phyloP scores from a whole-genome alignment of 129 eudicot genomes.

The Dittrichia graveolens region DNA sequence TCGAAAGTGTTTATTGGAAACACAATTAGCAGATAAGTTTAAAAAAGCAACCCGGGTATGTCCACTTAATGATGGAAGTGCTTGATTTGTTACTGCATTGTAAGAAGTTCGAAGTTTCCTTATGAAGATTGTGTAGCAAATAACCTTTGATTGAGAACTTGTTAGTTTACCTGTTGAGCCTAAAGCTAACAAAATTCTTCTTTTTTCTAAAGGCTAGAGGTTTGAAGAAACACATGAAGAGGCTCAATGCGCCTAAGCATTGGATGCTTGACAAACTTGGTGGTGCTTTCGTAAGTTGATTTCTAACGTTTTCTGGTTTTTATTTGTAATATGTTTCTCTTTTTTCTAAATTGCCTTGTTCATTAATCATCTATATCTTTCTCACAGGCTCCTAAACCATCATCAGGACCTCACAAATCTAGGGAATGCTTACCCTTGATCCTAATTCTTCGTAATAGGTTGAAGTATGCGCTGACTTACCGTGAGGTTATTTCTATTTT shows the following conservation, averaged over 20 bases:
- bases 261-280: slow-evolving; percentile 78
- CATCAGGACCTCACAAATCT: slow-evolving; percentile 65
- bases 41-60: no score
- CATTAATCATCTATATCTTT: neutral
- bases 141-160: neutral
- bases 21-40: no score
- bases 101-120: neutral
- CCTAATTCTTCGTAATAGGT: slow-evolving; percentile 51
- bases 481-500: slow-evolving; percentile 60
- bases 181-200: neutral
- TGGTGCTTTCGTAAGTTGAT: slow-evolving; percentile 57
- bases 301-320: no score
- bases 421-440: slow-evolving; percentile 61
- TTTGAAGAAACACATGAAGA: slow-evolving; percentile 64
- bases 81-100: no score
- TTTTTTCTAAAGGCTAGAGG: slow-evolving; percentile 47
- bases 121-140: neutral
- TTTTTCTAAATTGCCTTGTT: neutral
- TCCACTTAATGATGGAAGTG: no score
- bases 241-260: slow-evolving; percentile 70
- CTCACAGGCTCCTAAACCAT: slow-evolving; percentile 60
- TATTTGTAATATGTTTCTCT: no score
- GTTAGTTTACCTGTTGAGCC: neutral
- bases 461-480: slow-evolving; percentile 57
- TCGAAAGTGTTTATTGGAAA: no score